Conservation (phyloP, 75 land plant genomes). For the Sequoia sempervirens region DNA sequence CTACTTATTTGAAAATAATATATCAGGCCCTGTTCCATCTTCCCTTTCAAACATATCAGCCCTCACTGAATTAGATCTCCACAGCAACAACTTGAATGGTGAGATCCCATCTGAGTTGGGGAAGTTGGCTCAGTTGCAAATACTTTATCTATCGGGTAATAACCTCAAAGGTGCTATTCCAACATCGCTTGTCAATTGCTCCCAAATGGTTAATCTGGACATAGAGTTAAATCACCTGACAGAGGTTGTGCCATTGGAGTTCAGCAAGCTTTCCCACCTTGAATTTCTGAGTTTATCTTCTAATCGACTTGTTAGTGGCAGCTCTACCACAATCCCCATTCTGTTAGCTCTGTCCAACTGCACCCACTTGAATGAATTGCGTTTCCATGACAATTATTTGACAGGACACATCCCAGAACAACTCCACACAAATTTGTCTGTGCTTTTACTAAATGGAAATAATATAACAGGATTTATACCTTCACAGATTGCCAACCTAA, state of each 20-base stretch:
- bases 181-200: conserved; percentile 17
- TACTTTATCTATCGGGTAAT: conserved; percentile 2
- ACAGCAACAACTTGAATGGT: conserved; percentile 11
- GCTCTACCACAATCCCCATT: neutral
- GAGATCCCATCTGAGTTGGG: conserved; percentile 12
- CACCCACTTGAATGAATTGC: conserved; percentile 2
- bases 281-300: neutral
- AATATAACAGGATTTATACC: neutral
- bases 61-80: neutral
- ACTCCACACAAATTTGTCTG: neutral
- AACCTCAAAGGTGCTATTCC: conserved; percentile 9
- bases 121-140: neutral
- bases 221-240: conserved; percentile 19
- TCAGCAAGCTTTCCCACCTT: conserved; percentile 7
- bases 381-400: neutral
- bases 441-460: neutral
- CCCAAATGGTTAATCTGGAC: conserved; percentile 1
- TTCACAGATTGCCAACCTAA: conserved; percentile 5
- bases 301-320: neutral
- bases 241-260: conserved; percentile 17
- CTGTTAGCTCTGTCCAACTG: conserved; percentile 4
- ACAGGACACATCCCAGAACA: neutral
- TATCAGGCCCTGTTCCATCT: conserved; percentile 17
- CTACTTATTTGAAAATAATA: neutral
- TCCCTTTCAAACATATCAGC: conserved; percentile 11